Evolutionary conservation across 371 early-diverging fungal species (phyloP), one percentile per base, ranked within the genome.

Genomic region (Nematocida major): DNA sequence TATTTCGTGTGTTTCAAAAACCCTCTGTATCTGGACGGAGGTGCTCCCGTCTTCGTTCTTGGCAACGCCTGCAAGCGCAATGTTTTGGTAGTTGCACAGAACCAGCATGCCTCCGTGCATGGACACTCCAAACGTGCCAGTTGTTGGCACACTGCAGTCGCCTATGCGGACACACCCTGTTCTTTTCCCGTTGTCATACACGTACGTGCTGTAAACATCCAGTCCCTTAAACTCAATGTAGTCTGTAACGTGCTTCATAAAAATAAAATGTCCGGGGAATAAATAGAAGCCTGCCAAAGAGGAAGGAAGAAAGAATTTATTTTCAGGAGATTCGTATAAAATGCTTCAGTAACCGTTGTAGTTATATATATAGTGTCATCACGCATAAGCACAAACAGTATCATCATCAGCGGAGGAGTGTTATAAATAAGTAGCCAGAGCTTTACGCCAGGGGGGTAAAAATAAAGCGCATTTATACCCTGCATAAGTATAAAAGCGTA

Each of bases 271-370:
- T 28, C 13, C 30, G 26, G 38, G 34, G 5, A 11, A n/a, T 20
- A 57, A 57, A 50, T 50, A 50, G 11, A 11, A 5, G n/a, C n/a
- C n/a, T n/a, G n/a, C n/a, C n/a, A n/a, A n/a, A n/a, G n/a, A n/a
- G n/a, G n/a, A n/a, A n/a, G n/a, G n/a, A n/a, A n/a, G n/a, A n/a
- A n/a, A n/a, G n/a, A n/a, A n/a, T n/a, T n/a, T n/a, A n/a, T n/a
- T n/a, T n/a, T 5, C 18, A 73, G 20, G 62, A 73, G 24, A 34
- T 73, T 47, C 28, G 34, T 20, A 61, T 4, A 61, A 62, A 63
- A 30, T 50, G 76, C 76, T 47, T 73, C 76, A 73, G 76, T 51
- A 73, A 73, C 76, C 76, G 76, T 73, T 73, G 76, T 73, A 73
- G 76, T 73, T 42, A 59, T 62, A 39, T 40, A 20, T 5, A 30